Evolutionary conservation across 1,139 yeast species (phyloP).

Genomic region (Hemisphaericaspora xylofermentans): DNA sequence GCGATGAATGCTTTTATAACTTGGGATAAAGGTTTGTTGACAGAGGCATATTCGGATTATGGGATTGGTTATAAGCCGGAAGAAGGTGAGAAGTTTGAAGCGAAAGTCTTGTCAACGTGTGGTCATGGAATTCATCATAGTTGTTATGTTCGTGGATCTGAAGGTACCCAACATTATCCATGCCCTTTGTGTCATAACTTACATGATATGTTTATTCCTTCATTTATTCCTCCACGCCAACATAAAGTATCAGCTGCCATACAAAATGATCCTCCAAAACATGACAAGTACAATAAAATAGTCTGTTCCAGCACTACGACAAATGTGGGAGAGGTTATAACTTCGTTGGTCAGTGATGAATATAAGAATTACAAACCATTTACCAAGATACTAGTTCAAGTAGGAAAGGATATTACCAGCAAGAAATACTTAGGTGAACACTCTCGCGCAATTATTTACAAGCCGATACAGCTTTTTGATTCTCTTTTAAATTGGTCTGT

Average conservation of each 20-base stretch:
- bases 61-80: slow-evolving; percentile 27
- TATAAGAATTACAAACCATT: slow-evolving; percentile 7
- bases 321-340: slow-evolving; percentile 15
- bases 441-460: slow-evolving; percentile 5
- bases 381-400: slow-evolving; percentile 7
- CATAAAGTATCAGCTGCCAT: slow-evolving; percentile 17
- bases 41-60: slow-evolving; percentile 18
- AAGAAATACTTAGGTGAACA: slow-evolving; percentile 15
- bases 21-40: slow-evolving; percentile 18
- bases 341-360: slow-evolving; percentile 14
- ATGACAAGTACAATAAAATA: slow-evolving; percentile 21
- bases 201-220: slow-evolving; percentile 47
- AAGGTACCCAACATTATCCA: slow-evolving; percentile 30
- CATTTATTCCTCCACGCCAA: slow-evolving; percentile 26
- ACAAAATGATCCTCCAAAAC: slow-evolving; percentile 16
- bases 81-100: slow-evolving; percentile 12
- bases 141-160: slow-evolving; percentile 46
- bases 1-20: slow-evolving; percentile 24
- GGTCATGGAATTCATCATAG: slow-evolving; percentile 66
- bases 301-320: slow-evolving; percentile 13
- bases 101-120: slow-evolving; percentile 55
- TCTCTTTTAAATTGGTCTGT: slow-evolving; percentile 23
- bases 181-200: slow-evolving; percentile 69
- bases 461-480: slow-evolving; percentile 17
- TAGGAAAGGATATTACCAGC: slow-evolving; percentile 12